These are phyloP conservation scores for Ilex aquifolium DNA, from an alignment of 257 asterid species.

Conservation along the genomic window DNA sequence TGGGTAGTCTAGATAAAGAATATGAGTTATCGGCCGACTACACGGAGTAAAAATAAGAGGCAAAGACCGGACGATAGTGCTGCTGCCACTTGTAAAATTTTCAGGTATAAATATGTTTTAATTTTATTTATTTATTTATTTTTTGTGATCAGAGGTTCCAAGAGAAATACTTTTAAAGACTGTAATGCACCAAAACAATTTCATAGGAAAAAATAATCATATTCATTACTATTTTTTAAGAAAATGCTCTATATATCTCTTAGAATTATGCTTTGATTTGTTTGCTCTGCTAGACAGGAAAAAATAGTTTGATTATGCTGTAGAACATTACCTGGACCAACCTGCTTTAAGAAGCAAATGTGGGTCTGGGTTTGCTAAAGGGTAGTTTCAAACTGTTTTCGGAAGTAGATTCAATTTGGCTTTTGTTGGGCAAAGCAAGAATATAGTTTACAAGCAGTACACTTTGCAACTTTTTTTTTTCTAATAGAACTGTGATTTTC, in stretches of 20 bases:
- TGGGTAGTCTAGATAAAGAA: neutral
- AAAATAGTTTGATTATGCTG: too few species aligned
- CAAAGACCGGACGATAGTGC: conserved; percentile 62
- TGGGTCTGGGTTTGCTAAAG: too few species aligned
- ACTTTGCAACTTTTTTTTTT: too few species aligned
- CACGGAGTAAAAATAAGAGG: conserved; percentile 89
- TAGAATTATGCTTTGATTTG: neutral
- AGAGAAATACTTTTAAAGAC: neutral
- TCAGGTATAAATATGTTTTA: conserved; percentile 35
- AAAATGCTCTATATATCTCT: neutral
- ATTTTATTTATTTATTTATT: neutral
- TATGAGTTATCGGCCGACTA: conserved; percentile 57
- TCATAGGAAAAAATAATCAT: too few species aligned
- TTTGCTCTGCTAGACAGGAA: too few species aligned
- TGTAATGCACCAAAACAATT: neutral
- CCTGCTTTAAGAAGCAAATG: too few species aligned
- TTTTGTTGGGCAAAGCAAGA: too few species aligned
- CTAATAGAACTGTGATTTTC: too few species aligned
- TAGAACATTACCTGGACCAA: too few species aligned
- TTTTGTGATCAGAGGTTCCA: neutral
- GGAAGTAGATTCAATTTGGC: too few species aligned
- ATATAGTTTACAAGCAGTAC: too few species aligned
- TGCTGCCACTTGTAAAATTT: conserved; percentile 51
- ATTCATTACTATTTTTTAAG: neutral
- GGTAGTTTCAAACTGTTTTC: too few species aligned